Conservation (phyloP, 106 monocot genomes). For the Dendrobium officinale region DNA sequence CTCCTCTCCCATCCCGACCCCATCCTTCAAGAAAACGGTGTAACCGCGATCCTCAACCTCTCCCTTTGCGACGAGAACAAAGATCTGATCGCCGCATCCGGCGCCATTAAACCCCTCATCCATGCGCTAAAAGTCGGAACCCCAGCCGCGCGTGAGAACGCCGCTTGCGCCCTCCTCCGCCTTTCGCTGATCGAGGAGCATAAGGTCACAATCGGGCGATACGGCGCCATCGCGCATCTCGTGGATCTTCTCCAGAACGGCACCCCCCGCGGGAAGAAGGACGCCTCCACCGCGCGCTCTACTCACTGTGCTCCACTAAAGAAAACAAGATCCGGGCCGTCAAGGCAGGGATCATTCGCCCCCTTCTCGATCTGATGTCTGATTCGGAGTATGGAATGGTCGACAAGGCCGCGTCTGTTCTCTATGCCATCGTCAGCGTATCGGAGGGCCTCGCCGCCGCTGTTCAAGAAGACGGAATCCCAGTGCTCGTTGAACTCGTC, state of each 20-base stretch:
- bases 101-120: conserved; percentile 60
- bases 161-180: conserved; percentile 67
- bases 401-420: conserved; percentile 73
- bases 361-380: conserved; percentile 73
- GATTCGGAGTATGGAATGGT: conserved; percentile 74
- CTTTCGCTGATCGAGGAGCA: conserved; percentile 56
- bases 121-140: conserved; percentile 43
- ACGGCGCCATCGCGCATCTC: conserved; percentile 66
- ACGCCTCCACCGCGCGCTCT: conserved; percentile 82
- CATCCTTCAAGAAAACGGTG: conserved; percentile 48
- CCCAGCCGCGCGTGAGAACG: conserved; percentile 61
- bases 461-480: conserved; percentile 64
- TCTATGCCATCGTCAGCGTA: conserved; percentile 18
- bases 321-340: conserved; percentile 69
- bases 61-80: conserved; percentile 73
- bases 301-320: conserved; percentile 39
- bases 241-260: conserved; percentile 58
- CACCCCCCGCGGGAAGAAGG: conserved; percentile 61
- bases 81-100: conserved; percentile 47
- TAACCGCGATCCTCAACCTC: conserved; percentile 61
- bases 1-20: conserved; percentile 62
- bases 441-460: conserved; percentile 41
- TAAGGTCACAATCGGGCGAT: conserved; percentile 50
- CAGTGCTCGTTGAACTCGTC: conserved; percentile 69
- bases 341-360: conserved; percentile 46